These are phyloP conservation scores for Leccinum pachyderme DNA, from an alignment of 1,284 basidiomycete species.

Conservation along the genomic window DNA sequence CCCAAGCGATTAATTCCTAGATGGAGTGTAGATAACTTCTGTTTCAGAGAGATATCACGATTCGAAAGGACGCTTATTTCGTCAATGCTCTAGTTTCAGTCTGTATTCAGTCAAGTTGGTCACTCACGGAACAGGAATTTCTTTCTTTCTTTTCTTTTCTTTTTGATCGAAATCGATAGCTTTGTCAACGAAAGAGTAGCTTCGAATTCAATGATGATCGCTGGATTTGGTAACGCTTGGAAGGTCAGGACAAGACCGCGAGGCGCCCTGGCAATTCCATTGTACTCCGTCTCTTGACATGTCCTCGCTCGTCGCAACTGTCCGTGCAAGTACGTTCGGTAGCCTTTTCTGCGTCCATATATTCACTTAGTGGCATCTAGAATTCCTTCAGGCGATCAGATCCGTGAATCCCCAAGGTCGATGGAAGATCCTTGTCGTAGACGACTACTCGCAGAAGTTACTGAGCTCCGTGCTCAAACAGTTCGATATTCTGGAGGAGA, in stretches of 20 bases:
- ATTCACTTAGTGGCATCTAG: conserved; percentile 37
- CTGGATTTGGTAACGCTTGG: conserved; percentile 10
- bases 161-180: background rate
- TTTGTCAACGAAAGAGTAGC: background rate
- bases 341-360: background rate
- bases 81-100: conserved; percentile 7
- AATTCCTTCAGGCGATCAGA: conserved; percentile 78
- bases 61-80: conserved; percentile 12
- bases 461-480: conserved; percentile 88
- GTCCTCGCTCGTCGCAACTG: conserved; percentile 54
- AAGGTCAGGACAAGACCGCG: background rate
- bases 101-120: conserved; percentile 15
- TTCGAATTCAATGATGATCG: background rate
- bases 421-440: conserved; percentile 98
- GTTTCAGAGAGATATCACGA: conserved; percentile 12
- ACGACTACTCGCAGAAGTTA: conserved; percentile 86
- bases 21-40: conserved; percentile 25
- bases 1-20: conserved; percentile 23
- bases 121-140: background rate
- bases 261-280: background rate
- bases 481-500: conserved; percentile 91
- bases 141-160: background rate
- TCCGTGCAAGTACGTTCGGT: conserved; percentile 49
- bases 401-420: conserved; percentile 75
- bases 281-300: conserved; percentile 30